Conservation (phyloP, 1,284 basidiomycete genomes). For the Cerrena zonata region DNA sequence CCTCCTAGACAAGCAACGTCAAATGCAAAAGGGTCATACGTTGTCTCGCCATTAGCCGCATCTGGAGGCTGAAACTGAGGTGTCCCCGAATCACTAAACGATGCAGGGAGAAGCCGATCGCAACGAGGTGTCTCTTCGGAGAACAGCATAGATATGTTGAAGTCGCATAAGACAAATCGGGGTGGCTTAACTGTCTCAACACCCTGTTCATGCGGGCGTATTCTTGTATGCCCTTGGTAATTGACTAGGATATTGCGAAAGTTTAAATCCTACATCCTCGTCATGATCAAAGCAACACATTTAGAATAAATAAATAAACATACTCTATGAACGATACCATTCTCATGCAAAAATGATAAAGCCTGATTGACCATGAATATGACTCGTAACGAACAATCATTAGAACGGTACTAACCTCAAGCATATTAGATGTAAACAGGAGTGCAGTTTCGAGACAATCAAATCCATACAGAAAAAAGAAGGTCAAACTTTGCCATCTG, state of each 20-base stretch:
- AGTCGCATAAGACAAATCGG: background rate
- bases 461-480: background rate
- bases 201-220: too few species aligned
- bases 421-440: background rate
- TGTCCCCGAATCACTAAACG: background rate
- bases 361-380: background rate
- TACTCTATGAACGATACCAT: background rate
- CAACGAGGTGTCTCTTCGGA: background rate
- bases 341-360: background rate
- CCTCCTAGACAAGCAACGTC: background rate
- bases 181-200: too few species aligned
- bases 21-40: background rate
- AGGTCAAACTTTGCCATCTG: too few species aligned
- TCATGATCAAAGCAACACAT: too few species aligned
- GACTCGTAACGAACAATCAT: background rate
- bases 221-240: too few species aligned
- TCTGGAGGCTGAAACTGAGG: background rate
- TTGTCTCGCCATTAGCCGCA: background rate
- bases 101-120: background rate
- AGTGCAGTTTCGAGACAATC: background rate
- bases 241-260: background rate
- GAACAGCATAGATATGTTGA: background rate
- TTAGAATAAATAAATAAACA: too few species aligned
- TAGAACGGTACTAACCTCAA: background rate
- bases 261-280: background rate